Base-by-base conservation (phyloP, 768 basidiomycete genomes). In the Roridomyces roridus region DNA sequence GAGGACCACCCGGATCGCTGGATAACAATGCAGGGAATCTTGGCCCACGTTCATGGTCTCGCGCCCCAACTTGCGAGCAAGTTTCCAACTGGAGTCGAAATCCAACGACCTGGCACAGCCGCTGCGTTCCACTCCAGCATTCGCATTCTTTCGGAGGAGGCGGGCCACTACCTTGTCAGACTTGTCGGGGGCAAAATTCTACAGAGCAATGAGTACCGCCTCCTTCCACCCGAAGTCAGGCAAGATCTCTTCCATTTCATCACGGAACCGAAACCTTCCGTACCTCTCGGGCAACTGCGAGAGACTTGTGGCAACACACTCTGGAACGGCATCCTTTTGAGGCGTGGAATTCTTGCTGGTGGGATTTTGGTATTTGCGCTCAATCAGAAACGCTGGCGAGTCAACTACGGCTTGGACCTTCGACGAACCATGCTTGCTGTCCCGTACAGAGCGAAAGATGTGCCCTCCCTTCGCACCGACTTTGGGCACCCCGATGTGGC, bases 401-500 rank as follows among this genome's bases (percentile, higher is more conserved):
- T 84, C 0, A 77, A 84, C 41, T 85, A 80, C 57, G 83, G 83
- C 2, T 73, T 82, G 5, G 77, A 79, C 43, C 62, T 61, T 2
- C 57, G 42, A 6, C 74, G 83, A 4, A 74, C 80, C 1, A 66
- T 78, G 59, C 72, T 84, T 1, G 81, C 82, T 1, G 81, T 84
- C 0, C 83, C 83, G 0, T 84, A 80, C 51, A 70, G 77, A n/a
- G 83, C 82, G 0, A 84, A 82, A 58, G 83, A 84, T 44, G 68
- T 76, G 6, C 82, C 83, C 0, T 69, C 79, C 14, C 56, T 67
- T 12, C 69, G 75, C 25, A 74, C 82, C 34, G 81, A 84, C 44
- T 84, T 84, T 42, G 80, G 79, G 6, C 83, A 84, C 59, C 83
- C 82, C 0, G 83, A 85, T 21, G 69, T 82, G 6, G 72, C 74